Base-by-base conservation (phyloP, 371 early-diverging fungal species). In the Apophysomyces trapeziformis region DNA sequence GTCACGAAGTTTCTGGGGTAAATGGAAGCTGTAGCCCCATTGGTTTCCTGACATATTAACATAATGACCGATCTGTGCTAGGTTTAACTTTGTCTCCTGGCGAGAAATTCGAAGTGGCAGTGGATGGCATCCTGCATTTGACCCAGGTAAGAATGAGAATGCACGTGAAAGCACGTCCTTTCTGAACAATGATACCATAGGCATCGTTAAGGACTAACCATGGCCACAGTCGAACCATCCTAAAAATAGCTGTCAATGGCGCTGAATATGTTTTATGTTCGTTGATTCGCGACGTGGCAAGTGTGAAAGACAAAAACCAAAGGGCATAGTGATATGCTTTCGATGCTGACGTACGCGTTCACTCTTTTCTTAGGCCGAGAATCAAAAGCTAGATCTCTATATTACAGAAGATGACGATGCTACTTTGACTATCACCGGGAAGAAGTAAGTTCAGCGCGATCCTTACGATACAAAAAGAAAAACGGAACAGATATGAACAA, bases 1-100 rank as follows among this genome's bases (percentile, higher is more conserved):
- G 54, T 50, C 54, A 50, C n/a, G 54, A 50, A 50, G 54, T 32
- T 50, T 50, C 54, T 50, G 54, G 54, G 54, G 54, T 26, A 50
- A 50, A 26, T 50, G 21, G 9, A 7, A 26, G 7, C 54, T 50
- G 54, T 26, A 3, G 3, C 32, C 32, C 32, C 32, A 50, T 50
- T 35, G 21, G 21, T 5, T 21, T 7, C 7, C 6, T 4, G 16
- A 21, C 54, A 50, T 50, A 26, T 5, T 7, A 9, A 16, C 21
- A 26, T 21, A 21, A 50, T 41, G 8, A 32, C 21, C 16, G 16
- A 18, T 18, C 0, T 21, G 1, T 47, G 47, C 47, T 18, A 50
- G 54, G 54, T 50, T 50, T 50, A 50, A 21, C 54, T 21, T 50
- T 50, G 54, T 50, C 54, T 50, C 54, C 54, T 50, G 54, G 54